phyloP scores from a whole-genome alignment of 1,284 basidiomycete species.

The Moniliella sp. region DNA sequence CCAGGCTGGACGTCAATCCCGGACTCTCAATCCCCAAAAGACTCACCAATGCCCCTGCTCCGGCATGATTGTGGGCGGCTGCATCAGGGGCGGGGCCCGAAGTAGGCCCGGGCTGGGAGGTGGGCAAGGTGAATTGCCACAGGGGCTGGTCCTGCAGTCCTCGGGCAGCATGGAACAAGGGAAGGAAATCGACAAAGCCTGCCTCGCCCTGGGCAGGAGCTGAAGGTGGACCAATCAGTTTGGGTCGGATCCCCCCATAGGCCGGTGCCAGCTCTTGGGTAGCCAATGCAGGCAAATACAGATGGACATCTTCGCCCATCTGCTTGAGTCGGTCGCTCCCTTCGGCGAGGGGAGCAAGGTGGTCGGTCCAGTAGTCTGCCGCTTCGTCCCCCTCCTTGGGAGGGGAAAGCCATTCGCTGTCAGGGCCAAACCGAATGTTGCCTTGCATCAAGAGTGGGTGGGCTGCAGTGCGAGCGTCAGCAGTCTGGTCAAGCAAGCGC shows the following conservation, averaged over 20 bases:
- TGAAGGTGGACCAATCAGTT: slow-evolving; percentile 56
- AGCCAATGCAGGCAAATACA: slow-evolving; percentile 53
- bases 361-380: slow-evolving; percentile 15
- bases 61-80: background rate
- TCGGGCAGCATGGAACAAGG: slow-evolving; percentile 27
- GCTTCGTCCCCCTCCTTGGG: slow-evolving; percentile 4
- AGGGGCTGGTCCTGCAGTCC: slow-evolving; percentile 10
- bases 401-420: slow-evolving; percentile 58
- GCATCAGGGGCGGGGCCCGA: background rate
- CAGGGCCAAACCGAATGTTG: slow-evolving; percentile 75
- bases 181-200: slow-evolving; percentile 62
- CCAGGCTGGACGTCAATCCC: slow-evolving; percentile 39
- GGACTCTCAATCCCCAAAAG: slow-evolving; percentile 43
- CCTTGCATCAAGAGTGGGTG: slow-evolving; percentile 53
- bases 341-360: slow-evolving; percentile 7
- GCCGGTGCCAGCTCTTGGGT: slow-evolving; percentile 54
- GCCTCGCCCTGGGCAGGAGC: no score
- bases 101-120: slow-evolving; percentile 4
- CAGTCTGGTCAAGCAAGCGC: background rate
- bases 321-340: slow-evolving; percentile 11
- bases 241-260: slow-evolving; percentile 77
- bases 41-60: slow-evolving; percentile 18
- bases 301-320: slow-evolving; percentile 20
- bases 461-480: slow-evolving; percentile 3
- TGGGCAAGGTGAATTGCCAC: slow-evolving; percentile 14